Evolutionary conservation across 1,284 basidiomycete genomes (phyloP), one percentile per base, ranked within the genome.

Genomic region (Microbotryum silenes-acaulis): DNA sequence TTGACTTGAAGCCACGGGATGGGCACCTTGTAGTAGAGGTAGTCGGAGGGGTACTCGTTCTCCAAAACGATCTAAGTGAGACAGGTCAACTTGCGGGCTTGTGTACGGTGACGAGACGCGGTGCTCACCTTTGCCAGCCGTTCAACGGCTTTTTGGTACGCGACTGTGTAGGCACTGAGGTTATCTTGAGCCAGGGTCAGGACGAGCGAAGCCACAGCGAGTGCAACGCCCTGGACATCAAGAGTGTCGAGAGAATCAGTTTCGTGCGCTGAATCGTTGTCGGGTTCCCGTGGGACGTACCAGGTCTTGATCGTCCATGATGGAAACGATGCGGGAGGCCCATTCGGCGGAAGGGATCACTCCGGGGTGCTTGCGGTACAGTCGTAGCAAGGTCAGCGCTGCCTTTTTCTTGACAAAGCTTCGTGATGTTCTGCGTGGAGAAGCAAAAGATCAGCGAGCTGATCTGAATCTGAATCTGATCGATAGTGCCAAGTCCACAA

Each of bases 371-470:
- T 98, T 97, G 59, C 96, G 85, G 74, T 97, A 97, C 50, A 99
- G 77, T 59, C 94, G 82, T 23, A 98, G 81, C 20, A 98, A 77
- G 0, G 96, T 97, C 63, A 98, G 78, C 0, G 96, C 96, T 1
- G 96, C 94, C 77, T 99, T 99, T 79, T 98, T 98, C 80, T 93
- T 94, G 58, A 98, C 96, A 72, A 97, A 97, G 59, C 81, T 88
- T 66, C 87, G 84, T 1, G 96, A 98, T 12, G 94, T 97, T 55
- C 92, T 94, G 73, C 42, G 18, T 10, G 42, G 61, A 53, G 20
- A 51, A 44, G 9, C 7, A 51, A 6, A 18, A 18, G 20, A n/a
- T 47, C 21, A 56, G 54, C 10, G 6, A 18, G 4, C 31, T 31
- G 31, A 10, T 31, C 31, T 25, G 25, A 25, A 25, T 31, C 31